Evolutionary conservation across 2,329 filamentous ascomycete genomes (phyloP).

Genomic region (Pezicula radicicola): DNA sequence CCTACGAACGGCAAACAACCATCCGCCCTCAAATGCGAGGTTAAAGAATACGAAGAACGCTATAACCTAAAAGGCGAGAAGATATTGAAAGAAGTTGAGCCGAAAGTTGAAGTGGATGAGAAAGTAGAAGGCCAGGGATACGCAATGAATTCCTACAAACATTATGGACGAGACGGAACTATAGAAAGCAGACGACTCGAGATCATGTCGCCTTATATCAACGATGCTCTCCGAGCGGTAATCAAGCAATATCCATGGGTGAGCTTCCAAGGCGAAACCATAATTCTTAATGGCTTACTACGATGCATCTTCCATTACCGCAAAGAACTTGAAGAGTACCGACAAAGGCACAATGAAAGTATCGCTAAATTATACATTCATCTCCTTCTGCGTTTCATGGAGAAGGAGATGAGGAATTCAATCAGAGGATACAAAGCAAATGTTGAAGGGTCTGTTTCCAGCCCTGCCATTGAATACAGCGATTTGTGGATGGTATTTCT

Average conservation of each 20-base stretch:
- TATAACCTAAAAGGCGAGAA: background rate
- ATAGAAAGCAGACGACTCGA: constrained; percentile 1
- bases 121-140: constrained; percentile 1
- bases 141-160: constrained; percentile 1
- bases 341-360: background rate
- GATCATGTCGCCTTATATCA: constrained; percentile 7
- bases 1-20: background rate
- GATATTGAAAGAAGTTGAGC: constrained; percentile 1
- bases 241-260: constrained; percentile 7
- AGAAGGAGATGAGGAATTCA: background rate
- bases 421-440: background rate
- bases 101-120: constrained; percentile 1
- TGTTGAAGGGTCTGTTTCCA: background rate
- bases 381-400: constrained; percentile 6
- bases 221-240: constrained; percentile 6
- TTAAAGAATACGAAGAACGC: constrained; percentile 2
- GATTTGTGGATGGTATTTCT: constrained; percentile 11
- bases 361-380: constrained; percentile 3
- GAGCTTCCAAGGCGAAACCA: constrained; percentile 4
- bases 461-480: constrained; percentile 5
- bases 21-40: background rate
- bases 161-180: background rate
- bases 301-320: constrained; percentile 11
- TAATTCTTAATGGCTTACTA: constrained; percentile 1
- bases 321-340: constrained; percentile 8